Evolutionary conservation across 768 basidiomycete species (phyloP), one percentile per base, ranked within the genome.

Genomic region (Naematelia aurantialba): DNA sequence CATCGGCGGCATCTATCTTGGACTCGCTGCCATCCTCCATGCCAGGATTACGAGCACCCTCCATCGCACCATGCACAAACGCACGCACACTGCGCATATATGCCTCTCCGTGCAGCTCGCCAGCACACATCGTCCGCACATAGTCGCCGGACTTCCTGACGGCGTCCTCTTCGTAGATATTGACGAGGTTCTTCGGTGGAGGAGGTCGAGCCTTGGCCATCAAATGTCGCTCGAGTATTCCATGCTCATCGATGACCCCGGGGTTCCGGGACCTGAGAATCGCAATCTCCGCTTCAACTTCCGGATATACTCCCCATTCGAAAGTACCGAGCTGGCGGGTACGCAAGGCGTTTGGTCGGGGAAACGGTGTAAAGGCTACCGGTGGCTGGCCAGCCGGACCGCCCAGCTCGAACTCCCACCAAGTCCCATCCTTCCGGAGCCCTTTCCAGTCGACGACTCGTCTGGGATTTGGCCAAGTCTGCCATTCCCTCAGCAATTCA

Each of bases 21-120:
- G n/a, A n/a, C n/a, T n/a, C n/a, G n/a, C n/a, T n/a, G n/a, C n/a
- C 47, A 19, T 44, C 13, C 21, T 17, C 34, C 34, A 39, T 17
- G 8, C 34, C 34, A 39, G 34, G 8, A 8, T 39, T 39, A 8
- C 17, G 34, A 39, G 34, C 8, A 39, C 62, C 45, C 46, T 42
- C 60, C 55, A 70, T 64, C 5, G 75, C 75, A 5, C 75, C 73
- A 8, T 61, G 42, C 1, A 76, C 59, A 53, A 76, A 76, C 4
- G 39, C 42, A 14, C 65, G 52, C 25, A 76, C 59, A 55, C 66
- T 69, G 4, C 56, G 45, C 5, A 68, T 31, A 57, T 76, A 76
- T 21, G 73, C 75, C 50, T 74, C 75, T 17, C 70, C 69, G 8
- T 30, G 50, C 1, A 60, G 45, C 57, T 69, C 72, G 21, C 66